phyloP scores from a whole-genome alignment of 345 rosid genomes.

The Eucalyptus caleyi region DNA sequence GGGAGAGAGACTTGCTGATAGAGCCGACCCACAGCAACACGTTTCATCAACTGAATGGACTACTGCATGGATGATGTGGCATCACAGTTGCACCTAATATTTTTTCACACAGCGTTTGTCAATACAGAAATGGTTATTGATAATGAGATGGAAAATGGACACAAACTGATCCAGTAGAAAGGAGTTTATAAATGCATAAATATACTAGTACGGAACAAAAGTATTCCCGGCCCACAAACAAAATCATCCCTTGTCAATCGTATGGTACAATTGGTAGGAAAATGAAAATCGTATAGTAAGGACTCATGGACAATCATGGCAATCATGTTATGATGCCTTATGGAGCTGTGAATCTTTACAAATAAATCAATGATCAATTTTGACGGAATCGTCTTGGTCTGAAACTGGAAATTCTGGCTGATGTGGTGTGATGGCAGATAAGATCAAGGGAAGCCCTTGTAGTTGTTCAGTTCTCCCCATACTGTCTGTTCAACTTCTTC shows the following conservation, averaged over 20 bases:
- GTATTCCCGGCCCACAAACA: neutral
- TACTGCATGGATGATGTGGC: no score
- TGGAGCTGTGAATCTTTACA: neutral
- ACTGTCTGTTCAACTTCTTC: slow-evolving; percentile 72
- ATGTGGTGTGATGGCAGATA: neutral
- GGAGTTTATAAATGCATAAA: neutral
- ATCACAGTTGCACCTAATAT: no score
- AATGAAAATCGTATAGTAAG: neutral
- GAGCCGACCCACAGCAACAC: no score
- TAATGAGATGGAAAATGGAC: neutral
- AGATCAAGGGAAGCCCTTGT: neutral
- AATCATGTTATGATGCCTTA: neutral
- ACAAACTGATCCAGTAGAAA: neutral
- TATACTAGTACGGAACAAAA: neutral
- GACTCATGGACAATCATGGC: neutral
- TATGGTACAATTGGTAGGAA: neutral
- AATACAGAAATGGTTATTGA: neutral
- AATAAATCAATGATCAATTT: neutral
- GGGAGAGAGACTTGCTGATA: no score
- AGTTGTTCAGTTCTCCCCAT: slow-evolving; percentile 69
- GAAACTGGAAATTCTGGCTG: neutral
- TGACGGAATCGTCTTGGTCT: neutral
- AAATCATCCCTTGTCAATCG: neutral
- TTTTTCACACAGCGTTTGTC: neutral
- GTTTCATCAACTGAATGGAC: no score